Base-by-base conservation (phyloP, 192 early-diverging fungal species). In the Lobulomyces angularis region DNA sequence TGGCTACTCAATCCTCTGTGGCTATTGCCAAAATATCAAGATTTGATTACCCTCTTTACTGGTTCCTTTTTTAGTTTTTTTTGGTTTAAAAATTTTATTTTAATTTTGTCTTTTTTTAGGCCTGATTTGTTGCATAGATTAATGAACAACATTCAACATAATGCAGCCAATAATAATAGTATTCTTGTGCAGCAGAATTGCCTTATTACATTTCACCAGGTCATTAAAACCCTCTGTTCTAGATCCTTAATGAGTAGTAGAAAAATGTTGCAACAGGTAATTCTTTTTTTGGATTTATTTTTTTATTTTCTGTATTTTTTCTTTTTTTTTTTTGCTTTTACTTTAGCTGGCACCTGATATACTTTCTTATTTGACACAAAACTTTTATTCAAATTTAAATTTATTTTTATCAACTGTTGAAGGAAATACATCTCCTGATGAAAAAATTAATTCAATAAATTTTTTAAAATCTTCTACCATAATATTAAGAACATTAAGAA, bases 1-100 rank as follows among this genome's bases (percentile, higher is more conserved):
- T 91, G 9, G 71, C 84, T 30, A 53, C 59, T 5, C 81, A 86
- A 44, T 81, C 83, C 54, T 82, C 81, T 36, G 68, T 92, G 8
- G 51, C 82, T 21, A 64, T 79, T 12, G 57, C 88, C 29, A 83
- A 83, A 37, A 86, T 95, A 46, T 85, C 88, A 0, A 67, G 86
- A 18, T 55, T 83, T 45, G 90, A 95, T 51, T 95, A 67, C 54
- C 90, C 90, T 8, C 55, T 69, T 45, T 82, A 88, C 27, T 91
- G 90, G 88, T 83, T 48, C n/a, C 58, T 52, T 57, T 64, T 42
- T 51, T 56, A 8, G 48, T 43, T 33, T 37, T 35, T 20, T 38
- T 14, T 27, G n/a, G 16, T 27, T 8, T 19, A 3, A 9, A 27
- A 24, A 0, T 11, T 51, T 29, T 46, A 4, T 0, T 11, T 3